Percentiles rank a stretch among this genome's conserved stretches.
Evolutionary conservation across 257 asterid species (phyloP).

Genomic region (Mitragyna speciosa): DNA sequence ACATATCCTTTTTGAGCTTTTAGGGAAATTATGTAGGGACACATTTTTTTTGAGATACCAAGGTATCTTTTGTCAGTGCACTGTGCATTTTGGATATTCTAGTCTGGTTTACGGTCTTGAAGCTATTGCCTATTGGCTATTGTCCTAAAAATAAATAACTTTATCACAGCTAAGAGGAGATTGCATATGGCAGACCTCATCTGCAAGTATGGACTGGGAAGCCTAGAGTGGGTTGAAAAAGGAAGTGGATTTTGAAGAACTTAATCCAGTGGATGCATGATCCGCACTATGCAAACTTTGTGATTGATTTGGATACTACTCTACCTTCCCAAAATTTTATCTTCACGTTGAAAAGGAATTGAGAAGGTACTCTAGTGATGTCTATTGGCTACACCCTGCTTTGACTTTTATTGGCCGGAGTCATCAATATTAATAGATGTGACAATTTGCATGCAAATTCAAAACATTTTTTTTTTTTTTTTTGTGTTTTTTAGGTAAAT

Average conservation of each 20-base stretch:
- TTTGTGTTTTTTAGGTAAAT: too few species aligned
- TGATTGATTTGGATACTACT: neutral
- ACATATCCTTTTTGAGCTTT: too few species aligned
- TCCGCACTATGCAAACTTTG: neutral
- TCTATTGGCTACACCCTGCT: neutral
- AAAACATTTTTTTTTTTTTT: too few species aligned
- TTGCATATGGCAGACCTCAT: neutral
- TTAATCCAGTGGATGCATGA: neutral
- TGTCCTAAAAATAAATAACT: neutral
- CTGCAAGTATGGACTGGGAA: too few species aligned
- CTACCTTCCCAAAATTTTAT: neutral
- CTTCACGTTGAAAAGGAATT: neutral
- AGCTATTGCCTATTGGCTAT: neutral
- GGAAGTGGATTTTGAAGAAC: neutral
- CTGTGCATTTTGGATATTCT: neutral
- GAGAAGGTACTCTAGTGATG: neutral
- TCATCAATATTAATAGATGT: neutral
- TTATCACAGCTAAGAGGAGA: neutral
- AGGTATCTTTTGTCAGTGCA: neutral
- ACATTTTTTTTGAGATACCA: too few species aligned
- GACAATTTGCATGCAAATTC: neutral
- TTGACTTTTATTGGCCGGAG: neutral
- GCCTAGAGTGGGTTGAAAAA: too few species aligned
- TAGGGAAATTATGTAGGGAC: too few species aligned
- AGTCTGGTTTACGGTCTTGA: neutral